Evolutionary conservation across 1,284 basidiomycete genomes (phyloP).

Genomic region (Calocybe gambosa): DNA sequence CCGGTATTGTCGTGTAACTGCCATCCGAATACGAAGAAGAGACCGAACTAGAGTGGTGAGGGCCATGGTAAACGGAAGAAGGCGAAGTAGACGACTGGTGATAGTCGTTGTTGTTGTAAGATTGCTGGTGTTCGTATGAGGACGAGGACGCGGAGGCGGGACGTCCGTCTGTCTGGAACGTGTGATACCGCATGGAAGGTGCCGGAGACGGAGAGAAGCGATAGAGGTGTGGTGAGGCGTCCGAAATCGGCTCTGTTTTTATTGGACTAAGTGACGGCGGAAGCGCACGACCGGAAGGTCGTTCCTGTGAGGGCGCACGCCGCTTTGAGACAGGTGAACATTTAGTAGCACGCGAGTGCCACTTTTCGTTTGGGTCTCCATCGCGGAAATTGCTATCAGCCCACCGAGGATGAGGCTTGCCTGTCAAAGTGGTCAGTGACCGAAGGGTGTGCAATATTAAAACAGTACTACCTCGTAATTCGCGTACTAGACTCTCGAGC

Average conservation of each 20-base stretch:
- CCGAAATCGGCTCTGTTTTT: conserved; percentile 49
- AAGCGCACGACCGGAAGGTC: conserved; percentile 25
- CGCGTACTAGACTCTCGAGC: conserved; percentile 82
- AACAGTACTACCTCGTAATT: conserved; percentile 56
- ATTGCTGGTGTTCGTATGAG: conserved; percentile 21
- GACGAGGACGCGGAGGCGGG: conserved; percentile 20
- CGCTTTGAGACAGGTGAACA: conserved; percentile 39
- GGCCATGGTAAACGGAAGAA: conserved; percentile 19
- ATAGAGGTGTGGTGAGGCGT: conserved; percentile 46
- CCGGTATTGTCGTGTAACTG: conserved; percentile 36
- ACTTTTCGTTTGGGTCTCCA: conserved; percentile 72
- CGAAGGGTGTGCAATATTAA: neutral
- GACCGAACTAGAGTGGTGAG: conserved; percentile 22
- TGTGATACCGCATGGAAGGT: conserved; percentile 37
- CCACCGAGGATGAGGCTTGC: conserved; percentile 79
- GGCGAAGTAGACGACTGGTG: conserved; percentile 19
- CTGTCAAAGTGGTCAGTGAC: conserved; percentile 28
- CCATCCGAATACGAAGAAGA: conserved; percentile 42
- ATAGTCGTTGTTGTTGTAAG: conserved; percentile 10
- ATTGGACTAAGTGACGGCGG: conserved; percentile 48
- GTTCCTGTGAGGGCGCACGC: conserved; percentile 33
- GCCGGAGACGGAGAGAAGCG: conserved; percentile 53
- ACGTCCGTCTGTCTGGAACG: conserved; percentile 31
- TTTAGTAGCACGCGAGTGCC: conserved; percentile 78
- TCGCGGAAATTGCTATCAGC: conserved; percentile 71